Percentiles rank a stretch among this genome's conserved stretches.
Conservation (phyloP, 495 filamentous ascomycete species). For the Usnea hakonensis region DNA sequence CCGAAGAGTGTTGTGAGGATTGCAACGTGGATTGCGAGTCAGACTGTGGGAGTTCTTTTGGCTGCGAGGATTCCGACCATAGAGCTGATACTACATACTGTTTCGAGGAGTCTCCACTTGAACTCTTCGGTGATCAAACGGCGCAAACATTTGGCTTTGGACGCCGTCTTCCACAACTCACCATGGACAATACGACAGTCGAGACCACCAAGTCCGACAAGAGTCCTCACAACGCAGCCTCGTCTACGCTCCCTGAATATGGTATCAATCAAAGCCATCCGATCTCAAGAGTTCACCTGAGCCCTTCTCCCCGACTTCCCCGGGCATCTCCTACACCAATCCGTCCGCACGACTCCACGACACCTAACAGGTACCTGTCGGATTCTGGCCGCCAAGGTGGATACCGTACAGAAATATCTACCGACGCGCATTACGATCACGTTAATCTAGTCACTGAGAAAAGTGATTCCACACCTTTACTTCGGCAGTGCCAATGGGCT, state of each 20-base stretch:
- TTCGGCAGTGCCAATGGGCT: background rate
- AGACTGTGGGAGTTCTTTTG: background rate
- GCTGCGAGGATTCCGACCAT: background rate
- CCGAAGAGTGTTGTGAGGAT: background rate
- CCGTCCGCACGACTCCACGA: background rate
- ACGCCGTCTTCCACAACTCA: conserved; percentile 1
- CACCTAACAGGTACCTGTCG: background rate
- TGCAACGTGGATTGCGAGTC: background rate
- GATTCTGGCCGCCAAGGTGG: background rate
- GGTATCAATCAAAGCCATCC: background rate
- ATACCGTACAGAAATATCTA: background rate
- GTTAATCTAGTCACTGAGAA: background rate
- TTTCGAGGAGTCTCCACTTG: background rate
- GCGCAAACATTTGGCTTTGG: conserved; percentile 7
- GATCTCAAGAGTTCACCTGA: background rate
- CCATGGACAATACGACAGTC: background rate
- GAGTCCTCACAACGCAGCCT: background rate
- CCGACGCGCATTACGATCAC: background rate
- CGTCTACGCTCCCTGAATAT: background rate
- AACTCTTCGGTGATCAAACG: conserved; percentile 10
- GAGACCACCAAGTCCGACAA: background rate
- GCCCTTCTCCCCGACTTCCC: background rate
- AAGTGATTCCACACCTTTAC: background rate
- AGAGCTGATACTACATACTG: background rate
- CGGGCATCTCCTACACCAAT: background rate